Percentiles rank a stretch among this genome's conserved stretches.
Evolutionary conservation across 2,329 filamentous ascomycete genomes (phyloP).

Genomic region (Didymella pomorum): DNA sequence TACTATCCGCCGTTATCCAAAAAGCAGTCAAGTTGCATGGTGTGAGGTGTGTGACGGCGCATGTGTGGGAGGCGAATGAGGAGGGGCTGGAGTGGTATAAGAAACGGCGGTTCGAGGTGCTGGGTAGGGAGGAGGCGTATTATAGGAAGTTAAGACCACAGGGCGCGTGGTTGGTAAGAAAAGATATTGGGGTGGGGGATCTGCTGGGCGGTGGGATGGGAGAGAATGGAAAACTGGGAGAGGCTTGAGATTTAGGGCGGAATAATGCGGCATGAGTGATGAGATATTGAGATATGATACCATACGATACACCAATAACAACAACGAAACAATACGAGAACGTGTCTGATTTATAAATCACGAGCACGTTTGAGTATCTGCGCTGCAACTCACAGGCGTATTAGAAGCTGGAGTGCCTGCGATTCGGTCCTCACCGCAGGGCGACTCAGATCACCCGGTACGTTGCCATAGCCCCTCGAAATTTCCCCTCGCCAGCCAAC

Average conservation of each 20-base stretch:
- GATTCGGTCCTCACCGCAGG: no score
- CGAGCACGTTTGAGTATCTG: no score
- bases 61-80: constrained; percentile 70
- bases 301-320: neutral
- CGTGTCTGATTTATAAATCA: no score
- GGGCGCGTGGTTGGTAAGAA: constrained; percentile 62
- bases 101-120: constrained; percentile 64
- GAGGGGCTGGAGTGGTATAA: constrained; percentile 68
- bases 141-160: constrained; percentile 66
- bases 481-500: no score
- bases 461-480: no score
- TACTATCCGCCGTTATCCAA: constrained; percentile 58
- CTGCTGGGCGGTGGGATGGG: constrained; percentile 25
- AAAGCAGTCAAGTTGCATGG: constrained; percentile 61
- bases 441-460: no score
- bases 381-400: no score
- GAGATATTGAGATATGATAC: neutral
- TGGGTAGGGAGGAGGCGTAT: constrained; percentile 63
- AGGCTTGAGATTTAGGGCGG: no score
- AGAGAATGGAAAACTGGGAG: no score
- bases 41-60: constrained; percentile 63
- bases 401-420: no score
- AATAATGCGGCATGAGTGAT: neutral
- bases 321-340: no score
- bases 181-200: constrained; percentile 51